Evolutionary conservation across 164 flowering plant genomes (phyloP), one percentile per base, ranked within the genome.

Genomic region (Berberis vulgaris): DNA sequence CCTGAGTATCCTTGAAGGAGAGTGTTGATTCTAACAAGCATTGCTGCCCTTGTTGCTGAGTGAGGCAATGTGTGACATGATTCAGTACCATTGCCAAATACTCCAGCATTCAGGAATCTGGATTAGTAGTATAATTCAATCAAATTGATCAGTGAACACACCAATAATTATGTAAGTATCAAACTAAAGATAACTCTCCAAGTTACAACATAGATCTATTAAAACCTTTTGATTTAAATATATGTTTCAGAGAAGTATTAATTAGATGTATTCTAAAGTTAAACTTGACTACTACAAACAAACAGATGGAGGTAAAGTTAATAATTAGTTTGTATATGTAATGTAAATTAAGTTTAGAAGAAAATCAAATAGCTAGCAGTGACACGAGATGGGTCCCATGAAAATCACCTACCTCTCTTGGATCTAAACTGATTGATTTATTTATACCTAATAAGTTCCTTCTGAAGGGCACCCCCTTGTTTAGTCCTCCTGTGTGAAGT

Each of bases 1-100:
- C 91, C 91, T 1, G 91, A 86, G 71, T 80, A 83, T 6, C 91
- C 91, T 57, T 86, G 91, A 38, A 86, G 81, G 10, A 86, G 78
- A 2, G 86, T 84, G 71, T 84, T 84, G 78, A 80, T 78, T 52
- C 90, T 74, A 1, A 85, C 87, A 3, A 86, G 66, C 86, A 86
- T 86, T 9, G 91, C 88, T 4, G 91, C 91, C 26, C 84, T 73
- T 55, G 84, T 82, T 40, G 86, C 69, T 0, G 83, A 56, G 26
- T 72, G 75, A 4, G 86, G 81, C 71, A 84, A 54, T 44, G 80
- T 79, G 77, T 79, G 81, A 67, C 73, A 49, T 6, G 74, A 53
- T 49, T 84, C 86, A 8, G 75, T 72, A 1, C 82, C 82, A 42
- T 71, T 69, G 0, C 85, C 84, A 56, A 84, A 82, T n/a, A 84